Evolutionary conservation across 2,329 filamentous ascomycete genomes (phyloP), one percentile per base, ranked within the genome.

Genomic region (Thermoascus crustaceus): DNA sequence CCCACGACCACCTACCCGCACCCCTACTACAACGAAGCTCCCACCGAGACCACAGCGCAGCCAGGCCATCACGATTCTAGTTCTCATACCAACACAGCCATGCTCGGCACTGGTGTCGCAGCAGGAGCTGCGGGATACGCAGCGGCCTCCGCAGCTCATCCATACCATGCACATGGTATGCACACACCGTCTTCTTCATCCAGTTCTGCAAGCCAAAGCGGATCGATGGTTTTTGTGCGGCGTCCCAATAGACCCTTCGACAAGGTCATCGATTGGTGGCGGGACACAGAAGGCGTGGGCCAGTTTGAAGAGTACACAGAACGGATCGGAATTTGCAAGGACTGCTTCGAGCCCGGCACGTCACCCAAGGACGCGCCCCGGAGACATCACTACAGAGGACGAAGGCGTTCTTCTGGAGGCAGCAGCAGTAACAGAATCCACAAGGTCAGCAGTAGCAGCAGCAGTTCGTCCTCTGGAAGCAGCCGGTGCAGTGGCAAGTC

Each of bases 261-360:
- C 23, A 69, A 64, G 32, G 64, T 78, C 19, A 64, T 75, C 24
- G 72, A 75, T 47, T 80, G 71, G 64, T 79, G 72, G 72, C 76
- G 68, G 50, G 77, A 75, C 42, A 68, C 75, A 1, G 75, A 80
- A 42, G 77, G 76, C n/a, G 75, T 80, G 1, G 70, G 68, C 11
- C 72, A 72, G 50, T 80, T 78, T 61, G 77, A 81, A 54, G 76
- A 80, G 50, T 81, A 81, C 48, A 80, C 76, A 1, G 75, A 81
- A 55, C 72, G 73, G 40, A 80, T 79, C 46, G 77, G 77, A 14
- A 72, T 80, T 2, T 81, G 77, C 59, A 76, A 71, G 43, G 64
- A 77, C 46, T 81, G 77, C 52, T 81, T 81, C 48, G 75, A 79
- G 40, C 76, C 76, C 5, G 66, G 69, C 6, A 72, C 71, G 10